Percentiles rank a stretch among this genome's conserved stretches.
These are phyloP conservation scores for Ilyonectria sp. DNA, from an alignment of 2,329 filamentous ascomycete species.

Conservation along the genomic window DNA sequence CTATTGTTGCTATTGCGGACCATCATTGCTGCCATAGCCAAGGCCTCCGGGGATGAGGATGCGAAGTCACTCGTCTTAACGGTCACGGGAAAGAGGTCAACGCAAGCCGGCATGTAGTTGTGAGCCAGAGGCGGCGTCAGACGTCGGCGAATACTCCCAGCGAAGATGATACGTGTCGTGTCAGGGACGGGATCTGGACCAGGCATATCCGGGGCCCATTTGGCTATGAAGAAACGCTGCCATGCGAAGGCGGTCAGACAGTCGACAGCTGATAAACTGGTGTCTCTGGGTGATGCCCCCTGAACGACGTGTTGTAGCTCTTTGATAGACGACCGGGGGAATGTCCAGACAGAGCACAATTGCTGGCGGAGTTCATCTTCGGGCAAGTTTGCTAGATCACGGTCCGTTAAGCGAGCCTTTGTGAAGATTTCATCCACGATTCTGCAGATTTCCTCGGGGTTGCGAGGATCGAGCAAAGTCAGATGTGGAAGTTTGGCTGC, in stretches of 20 bases:
- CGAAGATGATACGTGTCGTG: slow-evolving; percentile 20
- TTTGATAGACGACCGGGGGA: slow-evolving; percentile 1
- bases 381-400: background rate
- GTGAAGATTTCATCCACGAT: slow-evolving; percentile 12
- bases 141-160: slow-evolving; percentile 21
- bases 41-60: slow-evolving; percentile 3
- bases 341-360: slow-evolving; percentile 20
- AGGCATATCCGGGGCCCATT: background rate
- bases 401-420: slow-evolving; percentile 19
- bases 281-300: background rate
- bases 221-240: slow-evolving; percentile 17
- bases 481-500: slow-evolving; percentile 1
- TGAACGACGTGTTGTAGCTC: slow-evolving; percentile 3
- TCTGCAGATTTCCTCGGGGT: background rate
- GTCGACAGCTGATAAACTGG: slow-evolving; percentile 18
- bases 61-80: background rate
- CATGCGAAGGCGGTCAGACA: slow-evolving; percentile 24
- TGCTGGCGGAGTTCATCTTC: slow-evolving; percentile 18
- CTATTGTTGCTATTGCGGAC: slow-evolving; percentile 24
- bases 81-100: slow-evolving; percentile 20
- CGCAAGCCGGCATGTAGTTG: slow-evolving; percentile 21
- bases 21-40: slow-evolving; percentile 10
- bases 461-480: slow-evolving; percentile 22
- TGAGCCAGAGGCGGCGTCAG: slow-evolving; percentile 17
- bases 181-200: background rate